Evolutionary conservation across 2,329 filamentous ascomycete genomes (phyloP).

Genomic region (Neopestalotiopsis sp.): DNA sequence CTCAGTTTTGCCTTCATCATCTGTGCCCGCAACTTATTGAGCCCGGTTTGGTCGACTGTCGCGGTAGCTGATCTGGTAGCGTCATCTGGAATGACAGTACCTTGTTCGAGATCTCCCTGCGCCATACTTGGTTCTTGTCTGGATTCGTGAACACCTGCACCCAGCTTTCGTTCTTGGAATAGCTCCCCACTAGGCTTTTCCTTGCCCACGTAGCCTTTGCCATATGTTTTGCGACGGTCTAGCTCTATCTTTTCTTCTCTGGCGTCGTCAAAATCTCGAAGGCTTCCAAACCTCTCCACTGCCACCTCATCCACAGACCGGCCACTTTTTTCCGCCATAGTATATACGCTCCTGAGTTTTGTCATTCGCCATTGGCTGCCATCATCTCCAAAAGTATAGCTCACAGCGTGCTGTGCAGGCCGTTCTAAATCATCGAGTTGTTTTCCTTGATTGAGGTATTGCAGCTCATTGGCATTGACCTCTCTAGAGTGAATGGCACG

Average conservation of each 20-base stretch:
- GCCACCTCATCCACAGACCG: conserved; percentile 82
- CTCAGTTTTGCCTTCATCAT: conserved; percentile 95
- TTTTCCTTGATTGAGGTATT: conserved; percentile 63
- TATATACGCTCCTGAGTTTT: conserved; percentile 86
- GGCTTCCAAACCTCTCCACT: conserved; percentile 77
- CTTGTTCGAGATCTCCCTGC: conserved; percentile 53
- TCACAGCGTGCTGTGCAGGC: conserved; percentile 65
- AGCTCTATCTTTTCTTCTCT: conserved; percentile 92
- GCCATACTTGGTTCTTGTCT: conserved; percentile 32
- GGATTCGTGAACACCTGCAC: conserved; percentile 53
- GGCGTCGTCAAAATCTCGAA: conserved; percentile 89
- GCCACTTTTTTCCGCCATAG: conserved; percentile 74
- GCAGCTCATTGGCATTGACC: conserved; percentile 72
- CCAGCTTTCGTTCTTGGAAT: conserved; percentile 73
- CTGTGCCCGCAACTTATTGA: conserved; percentile 90
- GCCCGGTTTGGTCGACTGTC: conserved; percentile 73
- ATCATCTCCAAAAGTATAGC: conserved; percentile 86
- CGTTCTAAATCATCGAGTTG: conserved; percentile 56
- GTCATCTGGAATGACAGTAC: conserved; percentile 61
- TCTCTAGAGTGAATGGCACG: conserved; percentile 80
- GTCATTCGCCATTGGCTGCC: conserved; percentile 97
- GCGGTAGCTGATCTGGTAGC: conserved; percentile 50
- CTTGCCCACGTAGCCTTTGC: conserved; percentile 81
- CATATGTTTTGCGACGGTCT: conserved; percentile 82
- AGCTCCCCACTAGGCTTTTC: conserved; percentile 88